Conservation (phyloP, 495 filamentous ascomycete genomes). For the Neurospora terricola region DNA sequence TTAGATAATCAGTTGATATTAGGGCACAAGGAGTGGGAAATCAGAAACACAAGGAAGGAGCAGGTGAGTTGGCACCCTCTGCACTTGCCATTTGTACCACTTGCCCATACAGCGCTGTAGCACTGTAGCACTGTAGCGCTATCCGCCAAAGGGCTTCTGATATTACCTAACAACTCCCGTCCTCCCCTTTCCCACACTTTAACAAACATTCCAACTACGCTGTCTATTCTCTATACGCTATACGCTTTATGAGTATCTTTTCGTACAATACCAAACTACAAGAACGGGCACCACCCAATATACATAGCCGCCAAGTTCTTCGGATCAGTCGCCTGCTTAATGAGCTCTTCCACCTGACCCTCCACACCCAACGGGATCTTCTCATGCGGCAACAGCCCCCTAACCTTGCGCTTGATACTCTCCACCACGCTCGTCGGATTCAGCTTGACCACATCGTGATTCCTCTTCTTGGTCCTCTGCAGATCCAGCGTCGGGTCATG, state of each 20-base stretch:
- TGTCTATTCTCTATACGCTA: neutral
- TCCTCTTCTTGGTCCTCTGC: constrained; percentile 62
- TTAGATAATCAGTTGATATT: neutral
- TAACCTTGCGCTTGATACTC: constrained; percentile 76
- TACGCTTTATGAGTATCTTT: neutral
- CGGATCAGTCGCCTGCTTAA: constrained; percentile 70
- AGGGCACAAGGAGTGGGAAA: neutral
- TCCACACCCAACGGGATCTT: constrained; percentile 87
- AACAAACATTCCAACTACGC: neutral
- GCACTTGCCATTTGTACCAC: neutral
- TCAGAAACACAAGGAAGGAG: neutral
- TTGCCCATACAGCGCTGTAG: neutral
- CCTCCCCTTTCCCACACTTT: neutral
- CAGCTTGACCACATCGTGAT: constrained; percentile 55
- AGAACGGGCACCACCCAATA: constrained; percentile 95
- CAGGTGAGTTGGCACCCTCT: neutral
- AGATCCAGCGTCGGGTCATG: constrained; percentile 96
- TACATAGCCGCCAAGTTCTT: constrained; percentile 83
- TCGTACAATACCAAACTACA: constrained; percentile 33
- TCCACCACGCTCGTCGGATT: constrained; percentile 87
- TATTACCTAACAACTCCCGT: neutral
- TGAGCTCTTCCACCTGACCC: constrained; percentile 88
- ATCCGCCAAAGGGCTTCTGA: neutral
- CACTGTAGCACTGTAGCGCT: neutral
- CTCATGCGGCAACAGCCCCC: constrained; percentile 72